Percentiles rank a stretch among this genome's conserved stretches.
These are phyloP conservation scores for Xylariomycetidae sp. DNA, from an alignment of 2,329 filamentous ascomycete species.

Conservation along the genomic window DNA sequence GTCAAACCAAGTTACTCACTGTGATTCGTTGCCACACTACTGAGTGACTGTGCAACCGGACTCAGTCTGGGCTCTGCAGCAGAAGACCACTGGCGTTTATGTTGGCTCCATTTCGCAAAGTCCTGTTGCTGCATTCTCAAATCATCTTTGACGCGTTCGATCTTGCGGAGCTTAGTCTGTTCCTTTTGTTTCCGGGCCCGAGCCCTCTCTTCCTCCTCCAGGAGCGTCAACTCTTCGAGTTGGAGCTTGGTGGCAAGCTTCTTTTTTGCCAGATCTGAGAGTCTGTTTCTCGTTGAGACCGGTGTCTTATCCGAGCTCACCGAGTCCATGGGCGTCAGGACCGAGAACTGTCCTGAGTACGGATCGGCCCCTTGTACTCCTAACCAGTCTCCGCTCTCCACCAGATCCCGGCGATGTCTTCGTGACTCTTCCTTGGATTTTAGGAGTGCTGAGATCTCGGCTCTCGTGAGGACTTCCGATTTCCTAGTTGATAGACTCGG, in stretches of 20 bases:
- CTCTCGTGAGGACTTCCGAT: conserved; percentile 8
- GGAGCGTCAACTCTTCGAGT: conserved; percentile 28
- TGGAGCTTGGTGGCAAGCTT: conserved; percentile 29
- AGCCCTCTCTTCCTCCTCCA: conserved; percentile 37
- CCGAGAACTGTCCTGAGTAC: conserved; percentile 45
- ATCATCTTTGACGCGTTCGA: conserved; percentile 33
- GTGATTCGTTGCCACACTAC: conserved; percentile 16
- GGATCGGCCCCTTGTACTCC: conserved; percentile 55
- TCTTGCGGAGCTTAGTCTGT: conserved; percentile 40
- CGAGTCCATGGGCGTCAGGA: conserved; percentile 39
- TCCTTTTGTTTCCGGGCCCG: conserved; percentile 29
- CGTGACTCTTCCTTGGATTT: conserved; percentile 27
- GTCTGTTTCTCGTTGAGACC: conserved; percentile 24
- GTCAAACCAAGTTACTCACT: conserved; percentile 10
- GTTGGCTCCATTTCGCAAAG: conserved; percentile 37
- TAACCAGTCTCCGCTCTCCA: conserved; percentile 51
- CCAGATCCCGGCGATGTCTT: conserved; percentile 39
- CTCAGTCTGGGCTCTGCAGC: conserved; percentile 43
- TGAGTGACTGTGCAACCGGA: conserved; percentile 39
- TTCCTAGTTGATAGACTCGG: conserved; percentile 2
- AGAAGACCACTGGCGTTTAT: conserved; percentile 45
- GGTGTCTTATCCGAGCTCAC: conserved; percentile 36
- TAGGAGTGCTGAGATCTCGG: conserved; percentile 14
- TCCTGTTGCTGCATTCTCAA: conserved; percentile 26
- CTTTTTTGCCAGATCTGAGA: conserved; percentile 26